Base-by-base conservation (phyloP, 1,284 basidiomycete genomes). In the Cryptococcus sp. region DNA sequence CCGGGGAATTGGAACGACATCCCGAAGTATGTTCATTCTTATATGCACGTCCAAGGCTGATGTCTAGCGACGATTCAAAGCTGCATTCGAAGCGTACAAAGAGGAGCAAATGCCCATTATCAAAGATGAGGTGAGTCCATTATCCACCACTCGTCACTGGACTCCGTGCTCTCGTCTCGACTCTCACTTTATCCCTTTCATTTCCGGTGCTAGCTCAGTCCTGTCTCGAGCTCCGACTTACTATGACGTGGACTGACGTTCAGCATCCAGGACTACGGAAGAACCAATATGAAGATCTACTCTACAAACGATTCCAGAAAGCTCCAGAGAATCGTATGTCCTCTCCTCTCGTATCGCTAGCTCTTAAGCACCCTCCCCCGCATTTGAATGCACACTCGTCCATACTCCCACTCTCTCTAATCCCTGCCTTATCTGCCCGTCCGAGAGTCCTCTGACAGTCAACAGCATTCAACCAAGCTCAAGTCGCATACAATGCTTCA, bases 41-140 rank as follows among this genome's bases (percentile, higher is more conserved):
- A 25, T 45, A 31, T 34, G 63, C 32, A 44, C 23, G 18, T n/a
- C 39, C 52, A 43, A 31, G 44, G 56, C 48, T 32, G 39, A 36
- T 48, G 10, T 28, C n/a, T 64, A 89, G 85, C 81, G 89, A 69
- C 84, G 90, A 55, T 91, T 87, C 81, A 93, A 93, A 83, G 91
- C 85, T 37, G 88, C 91, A 5, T 92, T 88, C 62, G 91, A 93
- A 67, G 91, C 90, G 3, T 98, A 93, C 76, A 84, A 88, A 67
- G 92, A 97, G 62, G 80, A 83, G 3, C 88, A 96, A 67, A 77
- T 98, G 61, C 90, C 93, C 0, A 85, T 80, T 22, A 62, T 87
- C 56, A 85, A 82, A 69, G 75, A 81, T 59, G 91, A 97, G 23
- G 87, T 74, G 49, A 59, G 70, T 59, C 28, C 11, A 5, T 11